A percentile compares a stretch with the other conserved stretches of the same genome.
Conservation (phyloP, 805 yeast genomes). For the Brettanomyces bruxellensis region DNA sequence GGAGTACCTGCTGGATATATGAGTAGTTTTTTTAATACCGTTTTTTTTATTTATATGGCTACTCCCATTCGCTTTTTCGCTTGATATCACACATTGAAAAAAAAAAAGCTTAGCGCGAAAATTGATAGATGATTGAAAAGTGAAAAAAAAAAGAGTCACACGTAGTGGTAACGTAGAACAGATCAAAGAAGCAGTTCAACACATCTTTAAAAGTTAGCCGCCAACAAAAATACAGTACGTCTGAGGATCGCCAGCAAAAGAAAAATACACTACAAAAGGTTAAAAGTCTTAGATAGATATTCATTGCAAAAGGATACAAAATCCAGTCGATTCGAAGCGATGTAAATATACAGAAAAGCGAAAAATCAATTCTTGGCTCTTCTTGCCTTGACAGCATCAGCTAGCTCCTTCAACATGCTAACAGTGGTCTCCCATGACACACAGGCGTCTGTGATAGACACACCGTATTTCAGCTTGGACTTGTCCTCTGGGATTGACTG, state of each 20-base stretch:
- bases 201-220: too few relatives aligned
- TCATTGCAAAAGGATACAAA: too few relatives aligned
- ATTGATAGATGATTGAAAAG: not conserved
- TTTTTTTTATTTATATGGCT: too few relatives aligned
- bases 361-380: conserved; percentile 32
- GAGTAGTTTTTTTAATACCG: too few relatives aligned
- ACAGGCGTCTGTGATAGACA: conserved; percentile 95
- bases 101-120: not conserved
- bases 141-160: not conserved
- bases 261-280: too few relatives aligned
- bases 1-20: too few relatives aligned
- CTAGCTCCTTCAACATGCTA: conserved; percentile 65
- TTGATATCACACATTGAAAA: not conserved
- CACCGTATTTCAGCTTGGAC: conserved; percentile 75
- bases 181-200: not conserved
- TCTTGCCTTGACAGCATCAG: conserved; percentile 78
- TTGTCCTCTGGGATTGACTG: conserved; percentile 60
- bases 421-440: conserved; percentile 88
- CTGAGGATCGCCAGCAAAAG: too few relatives aligned
- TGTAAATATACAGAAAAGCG: not conserved
- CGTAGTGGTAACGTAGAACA: not conserved
- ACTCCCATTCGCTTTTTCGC: not conserved
- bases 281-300: too few relatives aligned
- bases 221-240: too few relatives aligned
- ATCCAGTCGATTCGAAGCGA: too few relatives aligned